Percentiles rank a stretch among this genome's conserved stretches.
Evolutionary conservation across 2,329 filamentous ascomycete species (phyloP).

Genomic region (Colletotrichum sp.): DNA sequence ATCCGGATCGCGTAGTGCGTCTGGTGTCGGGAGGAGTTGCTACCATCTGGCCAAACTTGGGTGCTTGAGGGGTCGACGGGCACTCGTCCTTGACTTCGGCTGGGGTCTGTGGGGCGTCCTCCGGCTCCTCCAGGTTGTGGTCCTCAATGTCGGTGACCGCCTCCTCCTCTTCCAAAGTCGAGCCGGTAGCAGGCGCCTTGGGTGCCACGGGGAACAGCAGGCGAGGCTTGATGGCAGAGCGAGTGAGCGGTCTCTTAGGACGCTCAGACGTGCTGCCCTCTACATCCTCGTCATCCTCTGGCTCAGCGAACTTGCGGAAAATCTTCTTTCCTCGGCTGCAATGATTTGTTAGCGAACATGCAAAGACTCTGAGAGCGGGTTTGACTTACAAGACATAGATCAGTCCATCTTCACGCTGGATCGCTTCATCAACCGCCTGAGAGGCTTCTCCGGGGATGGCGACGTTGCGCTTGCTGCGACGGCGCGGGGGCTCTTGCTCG

Average conservation of each 20-base stretch:
- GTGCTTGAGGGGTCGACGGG: slow-evolving; percentile 56
- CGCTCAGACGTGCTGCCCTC: slow-evolving; percentile 33
- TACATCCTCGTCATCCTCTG: slow-evolving; percentile 38
- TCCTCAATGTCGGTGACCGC: slow-evolving; percentile 65
- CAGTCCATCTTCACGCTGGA: slow-evolving; percentile 72
- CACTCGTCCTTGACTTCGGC: slow-evolving; percentile 7
- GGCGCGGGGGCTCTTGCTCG: slow-evolving; percentile 47
- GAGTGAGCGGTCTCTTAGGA: slow-evolving; percentile 58
- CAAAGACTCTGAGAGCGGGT: not conserved
- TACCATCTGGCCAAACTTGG: slow-evolving; percentile 56
- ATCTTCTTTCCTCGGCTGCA: slow-evolving; percentile 78
- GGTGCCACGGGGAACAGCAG: slow-evolving; percentile 67
- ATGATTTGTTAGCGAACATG: slow-evolving; percentile 7
- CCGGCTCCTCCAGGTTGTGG: slow-evolving; percentile 41
- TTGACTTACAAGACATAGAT: slow-evolving; percentile 77
- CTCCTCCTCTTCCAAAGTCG: slow-evolving; percentile 61
- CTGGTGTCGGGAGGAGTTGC: slow-evolving; percentile 67
- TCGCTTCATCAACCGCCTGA: slow-evolving; percentile 66
- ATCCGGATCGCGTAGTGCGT: slow-evolving; percentile 62
- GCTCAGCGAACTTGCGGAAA: slow-evolving; percentile 70
- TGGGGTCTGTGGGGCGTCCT: slow-evolving; percentile 37
- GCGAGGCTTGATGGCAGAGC: slow-evolving; percentile 74
- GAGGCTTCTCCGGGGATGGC: slow-evolving; percentile 62
- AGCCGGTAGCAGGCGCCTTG: slow-evolving; percentile 14
- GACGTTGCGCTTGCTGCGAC: slow-evolving; percentile 61